Evolutionary conservation across 208 protist genomes (phyloP), one percentile per base, ranked within the genome.

Genomic region (Trypanosoma mega): DNA sequence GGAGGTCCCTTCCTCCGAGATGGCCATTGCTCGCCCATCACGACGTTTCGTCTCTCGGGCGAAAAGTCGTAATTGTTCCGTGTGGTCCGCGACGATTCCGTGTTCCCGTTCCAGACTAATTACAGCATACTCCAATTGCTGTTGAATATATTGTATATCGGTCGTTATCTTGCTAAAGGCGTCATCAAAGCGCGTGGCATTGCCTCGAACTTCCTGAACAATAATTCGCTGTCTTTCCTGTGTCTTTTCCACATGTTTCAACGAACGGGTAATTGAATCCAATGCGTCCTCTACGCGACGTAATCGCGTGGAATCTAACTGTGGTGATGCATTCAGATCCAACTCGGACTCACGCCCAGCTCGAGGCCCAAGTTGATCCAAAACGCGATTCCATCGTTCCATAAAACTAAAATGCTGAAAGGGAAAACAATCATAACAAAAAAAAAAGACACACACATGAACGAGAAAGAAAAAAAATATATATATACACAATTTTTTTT

Each of bases 41-140:
- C 72, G 77, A 39, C 68, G 73, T n/a, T 57, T 77, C 1, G 80
- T 80, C 58, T 92, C 85, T n/a, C 73, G 76, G 12, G 76, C 88
- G 52, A 92, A 92, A 29, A 92, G 72, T 11, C 85, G 82, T 27
- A 94, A 74, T 68, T 92, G 84, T 63, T 94, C 88, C 4, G 82
- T 92, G 69, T 94, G 88, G 50, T 90, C 83, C 7, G 88, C 72
- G 1, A 94, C 78, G 41, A 92, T 85, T 33, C 85, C 85, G 55
- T 78, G 82, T 56, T 90, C 78, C 1, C 70, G 52, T 53, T 92
- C 84, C 8, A 92, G 48, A 59, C 74, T 82, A 53, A 88, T 78
- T 6, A 92, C 78, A 20, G 91, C 85, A 64, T 83, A 85, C 64
- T 94, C 82, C 1, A 94, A 70, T 54, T 94, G 85, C 71, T 89